Evolutionary conservation across 805 yeast genomes (phyloP).

Genomic region (Pichia occidentalis): DNA sequence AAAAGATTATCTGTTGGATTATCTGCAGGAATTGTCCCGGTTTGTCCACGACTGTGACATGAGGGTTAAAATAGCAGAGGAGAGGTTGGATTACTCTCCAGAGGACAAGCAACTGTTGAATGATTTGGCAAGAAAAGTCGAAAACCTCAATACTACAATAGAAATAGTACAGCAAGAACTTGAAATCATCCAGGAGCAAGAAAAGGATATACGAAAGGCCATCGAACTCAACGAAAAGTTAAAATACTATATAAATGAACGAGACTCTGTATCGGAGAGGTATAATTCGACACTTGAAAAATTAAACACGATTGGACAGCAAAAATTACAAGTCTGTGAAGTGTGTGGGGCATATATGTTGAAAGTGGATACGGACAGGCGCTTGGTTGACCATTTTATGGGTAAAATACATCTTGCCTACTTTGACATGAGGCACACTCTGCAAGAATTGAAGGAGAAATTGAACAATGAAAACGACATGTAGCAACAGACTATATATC

Average conservation of each 20-base stretch:
- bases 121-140: constrained; percentile 42
- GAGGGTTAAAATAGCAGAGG: constrained; percentile 55
- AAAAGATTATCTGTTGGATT: constrained; percentile 39
- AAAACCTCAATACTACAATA: constrained; percentile 53
- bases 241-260: constrained; percentile 38
- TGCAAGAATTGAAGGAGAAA: constrained; percentile 33
- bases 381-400: constrained; percentile 4
- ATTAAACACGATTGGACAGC: constrained; percentile 81
- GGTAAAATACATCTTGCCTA: constrained; percentile 86
- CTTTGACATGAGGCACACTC: constrained; percentile 61
- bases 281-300: constrained; percentile 60
- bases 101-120: constrained; percentile 38
- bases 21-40: constrained; percentile 38
- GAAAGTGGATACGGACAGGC: neutral
- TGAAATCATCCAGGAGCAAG: constrained; percentile 39
- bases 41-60: constrained; percentile 63
- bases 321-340: constrained; percentile 80
- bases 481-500: too few species aligned
- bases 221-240: constrained; percentile 43
- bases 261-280: constrained; percentile 47
- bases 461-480: constrained; percentile 9
- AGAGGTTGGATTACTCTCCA: constrained; percentile 62
- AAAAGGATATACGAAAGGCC: constrained; percentile 44
- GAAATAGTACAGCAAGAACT: constrained; percentile 65
- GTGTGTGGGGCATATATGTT: constrained; percentile 1